Conservation (phyloP, 2,329 filamentous ascomycete genomes). For the Stagonosporopsis tanaceti region DNA sequence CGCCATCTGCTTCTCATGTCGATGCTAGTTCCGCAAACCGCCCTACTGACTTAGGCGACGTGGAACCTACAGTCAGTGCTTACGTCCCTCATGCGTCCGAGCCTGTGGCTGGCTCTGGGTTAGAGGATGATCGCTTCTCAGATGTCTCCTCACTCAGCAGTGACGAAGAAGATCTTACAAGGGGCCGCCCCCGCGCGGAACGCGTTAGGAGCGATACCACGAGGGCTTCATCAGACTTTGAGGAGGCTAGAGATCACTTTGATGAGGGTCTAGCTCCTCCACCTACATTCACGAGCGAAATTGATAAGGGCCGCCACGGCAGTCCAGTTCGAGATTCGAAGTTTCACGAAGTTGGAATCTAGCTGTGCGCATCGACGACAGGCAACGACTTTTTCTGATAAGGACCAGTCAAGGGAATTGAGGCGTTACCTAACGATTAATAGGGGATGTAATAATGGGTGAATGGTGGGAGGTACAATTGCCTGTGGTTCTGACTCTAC, state of each 20-base stretch:
- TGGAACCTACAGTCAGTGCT: slow-evolving; percentile 19
- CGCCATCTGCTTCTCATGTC: slow-evolving; percentile 12
- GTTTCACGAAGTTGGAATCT: slow-evolving; percentile 47
- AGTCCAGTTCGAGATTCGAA: slow-evolving; percentile 45
- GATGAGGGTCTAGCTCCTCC: slow-evolving; percentile 56
- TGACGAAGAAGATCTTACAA: slow-evolving; percentile 19
- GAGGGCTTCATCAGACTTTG: slow-evolving; percentile 55
- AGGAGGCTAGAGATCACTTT: slow-evolving; percentile 61
- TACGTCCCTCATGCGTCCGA: slow-evolving; percentile 25
- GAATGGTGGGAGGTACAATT: slow-evolving; percentile 2
- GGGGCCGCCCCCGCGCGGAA: slow-evolving; percentile 34
- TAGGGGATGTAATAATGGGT: slow-evolving; percentile 8
- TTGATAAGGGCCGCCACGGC: slow-evolving; percentile 36
- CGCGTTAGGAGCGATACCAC: slow-evolving; percentile 40
- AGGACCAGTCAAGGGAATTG: background rate
- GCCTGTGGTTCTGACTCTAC: slow-evolving; percentile 1
- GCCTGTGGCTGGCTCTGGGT: slow-evolving; percentile 23
- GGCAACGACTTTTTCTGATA: background rate
- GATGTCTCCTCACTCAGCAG: slow-evolving; percentile 49
- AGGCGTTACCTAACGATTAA: background rate
- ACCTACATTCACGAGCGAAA: slow-evolving; percentile 46
- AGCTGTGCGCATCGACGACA: background rate
- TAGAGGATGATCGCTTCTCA: slow-evolving; percentile 30
- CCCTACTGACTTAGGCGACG: slow-evolving; percentile 24
- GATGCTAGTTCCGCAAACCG: slow-evolving; percentile 17